These are phyloP conservation scores for Lathyrus tuberosus DNA, from an alignment of 306 rosid species.

Conservation along the genomic window DNA sequence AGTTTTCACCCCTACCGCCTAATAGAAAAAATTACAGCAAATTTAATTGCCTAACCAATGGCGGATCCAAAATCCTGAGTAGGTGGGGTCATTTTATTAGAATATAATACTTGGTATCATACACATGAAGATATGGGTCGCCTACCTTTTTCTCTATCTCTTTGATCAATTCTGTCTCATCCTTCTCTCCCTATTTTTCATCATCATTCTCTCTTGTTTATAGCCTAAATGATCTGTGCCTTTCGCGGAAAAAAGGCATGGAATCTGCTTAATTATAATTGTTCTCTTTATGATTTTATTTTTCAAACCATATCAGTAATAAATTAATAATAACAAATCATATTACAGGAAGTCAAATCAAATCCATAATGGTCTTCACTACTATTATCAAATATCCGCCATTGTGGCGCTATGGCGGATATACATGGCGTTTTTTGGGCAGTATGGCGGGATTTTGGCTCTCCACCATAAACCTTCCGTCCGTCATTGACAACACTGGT, in stretches of 20 bases:
- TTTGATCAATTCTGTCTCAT: background rate
- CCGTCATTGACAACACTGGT: too few species aligned
- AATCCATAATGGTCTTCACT: background rate
- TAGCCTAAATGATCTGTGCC: background rate
- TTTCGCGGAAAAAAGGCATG: background rate
- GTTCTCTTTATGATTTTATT: background rate
- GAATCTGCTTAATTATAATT: background rate
- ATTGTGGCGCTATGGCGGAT: too few species aligned
- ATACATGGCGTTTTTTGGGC: too few species aligned
- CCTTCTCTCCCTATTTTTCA: background rate
- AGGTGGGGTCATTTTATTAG: background rate
- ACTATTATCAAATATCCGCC: too few species aligned
- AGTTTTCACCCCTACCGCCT: constrained; percentile 24
- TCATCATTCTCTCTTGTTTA: background rate
- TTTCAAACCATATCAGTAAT: background rate
- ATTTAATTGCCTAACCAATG: background rate
- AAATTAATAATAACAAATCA: background rate
- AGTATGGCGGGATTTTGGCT: too few species aligned
- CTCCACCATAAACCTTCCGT: too few species aligned
- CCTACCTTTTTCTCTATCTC: background rate
- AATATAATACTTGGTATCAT: background rate
- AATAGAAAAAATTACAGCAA: constrained; percentile 10
- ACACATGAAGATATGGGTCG: background rate
- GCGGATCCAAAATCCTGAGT: background rate
- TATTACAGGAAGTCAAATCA: background rate